Evolutionary conservation across 2,329 filamentous ascomycete genomes (phyloP), one percentile per base, ranked within the genome.

Genomic region (Shiraia bambusicola): DNA sequence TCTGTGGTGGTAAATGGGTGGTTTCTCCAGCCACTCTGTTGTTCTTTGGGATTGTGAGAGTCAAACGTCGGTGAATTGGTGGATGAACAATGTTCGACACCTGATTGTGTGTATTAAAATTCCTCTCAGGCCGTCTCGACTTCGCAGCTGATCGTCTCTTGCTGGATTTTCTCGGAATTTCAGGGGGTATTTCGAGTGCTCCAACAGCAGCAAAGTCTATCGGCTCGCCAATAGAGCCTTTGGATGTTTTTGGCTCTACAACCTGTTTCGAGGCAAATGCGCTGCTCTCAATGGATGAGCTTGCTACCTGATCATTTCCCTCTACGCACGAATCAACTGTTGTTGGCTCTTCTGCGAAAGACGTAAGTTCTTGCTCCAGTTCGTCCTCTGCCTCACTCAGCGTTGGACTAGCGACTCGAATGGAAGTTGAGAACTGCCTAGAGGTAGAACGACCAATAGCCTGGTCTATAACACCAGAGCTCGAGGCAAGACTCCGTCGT

Each of bases 381-480:
- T 72, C 72, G 10, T 64, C 52, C 49, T 72, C 72, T 8, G 72
- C 72, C 54, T 76, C 69, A 45, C 72, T 76, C 34, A 75, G 57
- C 1, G 73, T 74, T n/a, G 73, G 73, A 41, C 70, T 76, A 13
- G 53, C 29, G 14, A 27, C 50, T 30, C 35, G 30, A n/a, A 37
- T 33, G 19, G 24, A 34, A 30, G 24, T 44, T 19, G 49, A 47
- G 32, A 43, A 15, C 30, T 57, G 49, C 17, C 45, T 54, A 19
- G 61, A 51, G 22, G 44, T 39, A 5, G 49, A 52, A 11, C 54
- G 55, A 28, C 37, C 43, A 16, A 59, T 54, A 9, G 55, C 58
- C 35, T 60, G 45, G 31, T 58, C 50, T 17, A 62, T 54, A 24
- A 54, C 46, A 26, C 56, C 59, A 33, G 49, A 48, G 14, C 46